Conservation (phyloP, 2,329 filamentous ascomycete species). For the Trichoderma koningiopsis region DNA sequence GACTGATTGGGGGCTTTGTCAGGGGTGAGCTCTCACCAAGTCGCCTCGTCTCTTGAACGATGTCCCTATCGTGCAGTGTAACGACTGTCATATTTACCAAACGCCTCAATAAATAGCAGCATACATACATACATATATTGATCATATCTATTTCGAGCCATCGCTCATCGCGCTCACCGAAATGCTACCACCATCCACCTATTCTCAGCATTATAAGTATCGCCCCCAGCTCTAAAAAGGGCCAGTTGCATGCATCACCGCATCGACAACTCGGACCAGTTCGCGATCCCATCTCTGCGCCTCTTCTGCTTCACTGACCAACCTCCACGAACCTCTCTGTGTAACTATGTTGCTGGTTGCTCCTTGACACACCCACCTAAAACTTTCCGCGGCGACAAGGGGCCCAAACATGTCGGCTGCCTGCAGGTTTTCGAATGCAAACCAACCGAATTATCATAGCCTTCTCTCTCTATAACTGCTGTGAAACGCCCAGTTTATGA, state of each 20-base stretch:
- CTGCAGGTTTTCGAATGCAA: not conserved
- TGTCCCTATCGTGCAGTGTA: not conserved
- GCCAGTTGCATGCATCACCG: not conserved
- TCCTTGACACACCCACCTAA: slow-evolving; percentile 1
- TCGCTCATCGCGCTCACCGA: not conserved
- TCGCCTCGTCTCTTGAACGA: not conserved
- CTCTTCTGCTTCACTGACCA: not conserved
- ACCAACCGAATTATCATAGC: not conserved
- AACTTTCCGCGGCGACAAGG: not conserved
- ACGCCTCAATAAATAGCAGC: not conserved
- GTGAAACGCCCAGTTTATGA: not conserved
- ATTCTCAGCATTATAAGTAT: not conserved
- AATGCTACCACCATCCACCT: not conserved
- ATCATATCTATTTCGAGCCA: not conserved
- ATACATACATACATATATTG: not conserved
- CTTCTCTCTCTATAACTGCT: not conserved
- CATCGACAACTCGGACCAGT: not conserved
- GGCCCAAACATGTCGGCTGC: slow-evolving; percentile 19
- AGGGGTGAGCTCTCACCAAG: not conserved
- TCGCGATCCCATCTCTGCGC: not conserved
- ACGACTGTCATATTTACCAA: not conserved
- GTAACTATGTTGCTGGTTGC: not conserved
- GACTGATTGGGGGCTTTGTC: not conserved
- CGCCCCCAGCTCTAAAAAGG: not conserved
- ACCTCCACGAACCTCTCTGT: not conserved